These are phyloP conservation scores for Wickerhamomyces canadensis DNA, from an alignment of 805 yeast genomes.

Conservation along the genomic window DNA sequence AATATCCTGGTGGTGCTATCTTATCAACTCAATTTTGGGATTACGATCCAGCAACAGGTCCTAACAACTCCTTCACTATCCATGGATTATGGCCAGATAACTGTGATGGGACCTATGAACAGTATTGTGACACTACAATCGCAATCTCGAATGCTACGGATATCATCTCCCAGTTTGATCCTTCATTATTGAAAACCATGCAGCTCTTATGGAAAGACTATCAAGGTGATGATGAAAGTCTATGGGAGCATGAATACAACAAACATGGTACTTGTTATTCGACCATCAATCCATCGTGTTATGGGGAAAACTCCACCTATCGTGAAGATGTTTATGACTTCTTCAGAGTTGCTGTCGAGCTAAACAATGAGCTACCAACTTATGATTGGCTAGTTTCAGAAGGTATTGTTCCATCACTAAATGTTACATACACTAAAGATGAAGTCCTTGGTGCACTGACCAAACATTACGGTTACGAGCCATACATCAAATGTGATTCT, in stretches of 20 bases:
- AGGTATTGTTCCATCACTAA: constrained; percentile 64
- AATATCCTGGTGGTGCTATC: constrained; percentile 78
- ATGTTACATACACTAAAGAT: constrained; percentile 48
- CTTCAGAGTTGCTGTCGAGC: constrained; percentile 51
- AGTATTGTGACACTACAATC: constrained; percentile 64
- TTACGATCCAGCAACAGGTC: constrained; percentile 68
- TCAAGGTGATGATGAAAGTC: constrained; percentile 56
- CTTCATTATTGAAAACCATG: constrained; percentile 53
- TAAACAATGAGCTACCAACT: constrained; percentile 60
- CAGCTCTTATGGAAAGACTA: constrained; percentile 64
- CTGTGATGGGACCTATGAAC: constrained; percentile 78
- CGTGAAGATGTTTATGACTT: constrained; percentile 58
- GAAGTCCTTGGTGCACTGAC: constrained; percentile 50
- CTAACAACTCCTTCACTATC: constrained; percentile 63
- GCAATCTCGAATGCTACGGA: constrained; percentile 45
- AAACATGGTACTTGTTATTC: constrained; percentile 92
- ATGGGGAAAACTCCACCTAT: constrained; percentile 27
- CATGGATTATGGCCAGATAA: constrained; percentile 90
- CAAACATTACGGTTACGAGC: constrained; percentile 48
- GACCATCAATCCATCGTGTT: constrained; percentile 72
- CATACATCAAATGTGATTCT: constrained; percentile 56
- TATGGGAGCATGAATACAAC: constrained; percentile 92
- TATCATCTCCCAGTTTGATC: constrained; percentile 40
- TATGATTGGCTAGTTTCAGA: constrained; percentile 57
- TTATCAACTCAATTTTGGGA: constrained; percentile 94